phyloP scores from a whole-genome alignment of 805 yeast genomes.

The Yarrowia porcina region DNA sequence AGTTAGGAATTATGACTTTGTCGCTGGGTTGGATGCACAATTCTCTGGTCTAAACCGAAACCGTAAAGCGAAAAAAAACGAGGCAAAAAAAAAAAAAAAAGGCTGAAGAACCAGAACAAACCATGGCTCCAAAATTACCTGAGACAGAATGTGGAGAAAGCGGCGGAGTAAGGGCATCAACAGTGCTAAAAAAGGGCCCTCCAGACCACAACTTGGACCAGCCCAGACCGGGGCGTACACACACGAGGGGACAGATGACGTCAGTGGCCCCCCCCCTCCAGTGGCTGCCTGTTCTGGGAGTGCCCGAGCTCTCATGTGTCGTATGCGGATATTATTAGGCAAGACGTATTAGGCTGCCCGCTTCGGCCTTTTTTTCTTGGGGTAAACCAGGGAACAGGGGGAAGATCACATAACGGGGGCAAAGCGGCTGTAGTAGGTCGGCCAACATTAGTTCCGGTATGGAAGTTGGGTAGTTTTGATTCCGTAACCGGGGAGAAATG shows the following conservation, averaged over 20 bases:
- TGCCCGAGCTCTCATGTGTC: neutral
- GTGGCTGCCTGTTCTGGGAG: neutral
- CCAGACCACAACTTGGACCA: neutral
- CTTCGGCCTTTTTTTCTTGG: slow-evolving; percentile 1
- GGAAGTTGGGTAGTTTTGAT: neutral
- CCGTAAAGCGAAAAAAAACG: neutral
- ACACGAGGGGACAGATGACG: neutral
- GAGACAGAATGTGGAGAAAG: slow-evolving; percentile 18
- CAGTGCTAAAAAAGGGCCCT: neutral
- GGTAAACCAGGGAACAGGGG: slow-evolving; percentile 17
- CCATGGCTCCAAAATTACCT: neutral
- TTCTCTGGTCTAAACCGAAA: slow-evolving; percentile 13
- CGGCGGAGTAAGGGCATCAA: neutral
- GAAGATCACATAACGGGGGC: slow-evolving; percentile 16
- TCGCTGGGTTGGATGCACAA: slow-evolving; percentile 2
- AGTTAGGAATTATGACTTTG: slow-evolving; percentile 19
- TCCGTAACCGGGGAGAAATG: neutral
- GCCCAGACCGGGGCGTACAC: neutral
- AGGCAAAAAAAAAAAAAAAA: neutral
- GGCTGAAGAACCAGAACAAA: neutral
- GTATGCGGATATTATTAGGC: slow-evolving; percentile 16
- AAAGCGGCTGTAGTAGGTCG: neutral
- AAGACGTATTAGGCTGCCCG: slow-evolving; percentile 18
- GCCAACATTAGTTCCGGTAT: neutral
- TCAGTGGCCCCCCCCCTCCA: neutral